phyloP scores from a whole-genome alignment of 352 stramenopile species.

The Phytophthora macrochlamydospora region DNA sequence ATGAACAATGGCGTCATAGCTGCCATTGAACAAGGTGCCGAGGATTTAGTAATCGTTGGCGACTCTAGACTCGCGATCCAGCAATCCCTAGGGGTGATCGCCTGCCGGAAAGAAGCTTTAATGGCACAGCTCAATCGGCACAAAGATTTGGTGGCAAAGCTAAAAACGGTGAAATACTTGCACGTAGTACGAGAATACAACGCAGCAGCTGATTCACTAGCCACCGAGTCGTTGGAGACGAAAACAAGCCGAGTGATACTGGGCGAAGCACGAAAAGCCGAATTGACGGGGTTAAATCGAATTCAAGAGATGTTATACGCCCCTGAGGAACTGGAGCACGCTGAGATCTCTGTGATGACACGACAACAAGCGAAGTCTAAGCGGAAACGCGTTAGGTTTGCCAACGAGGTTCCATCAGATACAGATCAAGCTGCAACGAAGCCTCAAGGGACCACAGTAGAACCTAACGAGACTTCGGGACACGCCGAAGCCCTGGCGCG shows the following conservation, averaged over 20 bases:
- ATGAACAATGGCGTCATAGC: neutral
- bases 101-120: neutral
- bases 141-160: neutral
- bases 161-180: neutral
- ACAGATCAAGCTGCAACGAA: neutral
- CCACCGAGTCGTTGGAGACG: neutral
- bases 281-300: neutral
- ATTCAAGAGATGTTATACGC: slow-evolving; percentile 11
- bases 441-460: too few species aligned
- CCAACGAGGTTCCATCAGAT: neutral
- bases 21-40: neutral
- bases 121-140: neutral
- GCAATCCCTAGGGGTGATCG: neutral
- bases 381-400: neutral
- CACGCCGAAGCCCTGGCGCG: neutral
- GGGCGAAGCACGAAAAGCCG: neutral
- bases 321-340: neutral
- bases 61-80: neutral
- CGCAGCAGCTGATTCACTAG: neutral
- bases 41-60: neutral
- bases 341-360: neutral
- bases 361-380: neutral
- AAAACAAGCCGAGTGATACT: neutral
- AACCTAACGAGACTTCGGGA: too few species aligned
- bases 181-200: neutral